Evolutionary conservation across 495 filamentous ascomycete genomes (phyloP), one percentile per base, ranked within the genome.

Genomic region (Lophiostoma macrostomum): DNA sequence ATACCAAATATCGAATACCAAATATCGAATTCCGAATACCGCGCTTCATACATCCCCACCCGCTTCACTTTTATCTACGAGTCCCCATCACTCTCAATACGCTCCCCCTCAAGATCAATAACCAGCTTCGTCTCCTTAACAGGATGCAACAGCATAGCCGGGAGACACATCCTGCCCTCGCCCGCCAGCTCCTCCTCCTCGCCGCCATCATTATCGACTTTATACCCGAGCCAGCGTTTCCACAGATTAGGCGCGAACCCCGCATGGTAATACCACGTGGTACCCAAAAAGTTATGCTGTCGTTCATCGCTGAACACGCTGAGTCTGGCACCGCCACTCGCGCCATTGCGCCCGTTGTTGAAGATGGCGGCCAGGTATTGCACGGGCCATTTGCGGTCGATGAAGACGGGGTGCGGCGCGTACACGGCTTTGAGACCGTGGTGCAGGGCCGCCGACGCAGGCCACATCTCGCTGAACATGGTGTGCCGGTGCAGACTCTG

Each of bases 381-480:
- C 2, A 78, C 75, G 6, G 93, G 93, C 93, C 93, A 98, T 41
- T 79, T 75, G 36, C 93, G 86, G 67, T 98, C 93, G 19, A 98
- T 80, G 66, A 86, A 96, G 30, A 95, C 76, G 0, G 91, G 89
- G 64, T 98, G 93, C 1, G 93, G 93, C 11, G 84, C 89, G 62
- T 84, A 96, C 19, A 98, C 93, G 37, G 88, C 93, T 71, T 98
- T 98, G 74, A 88, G 82, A 10, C 93, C 93, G 65, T 97, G 93
- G 45, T 97, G 94, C 3, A 98, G 76, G 6, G 91, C 87, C 4
- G 82, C 77, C 0, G 86, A 88, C 14, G 85, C 85, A 0, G 91
- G 86, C 87, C 87, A 96, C 90, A 96, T 96, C 68, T 98, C 93
- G 0, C 88, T 86, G 73, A 95, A 97, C 71, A 93, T 91, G 57